Percentiles rank a stretch among this genome's conserved stretches.
Conservation (phyloP, 2,329 filamentous ascomycete genomes). For the Talaromyces marneffei region DNA sequence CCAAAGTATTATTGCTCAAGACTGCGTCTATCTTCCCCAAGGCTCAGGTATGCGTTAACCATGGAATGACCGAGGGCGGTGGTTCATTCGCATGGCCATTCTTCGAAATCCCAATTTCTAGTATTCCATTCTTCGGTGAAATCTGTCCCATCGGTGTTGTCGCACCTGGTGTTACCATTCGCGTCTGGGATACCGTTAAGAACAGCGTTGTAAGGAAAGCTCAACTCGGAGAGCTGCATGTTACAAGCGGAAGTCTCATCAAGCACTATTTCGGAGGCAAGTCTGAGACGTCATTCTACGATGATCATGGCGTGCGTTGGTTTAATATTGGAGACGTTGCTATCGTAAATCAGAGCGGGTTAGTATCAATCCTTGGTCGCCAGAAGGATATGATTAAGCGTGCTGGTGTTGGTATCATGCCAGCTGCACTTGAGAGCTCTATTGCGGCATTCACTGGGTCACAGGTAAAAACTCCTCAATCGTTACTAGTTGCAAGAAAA, state of each 20-base stretch:
- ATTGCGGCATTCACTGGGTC: neutral
- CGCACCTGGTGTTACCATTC: neutral
- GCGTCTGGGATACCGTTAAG: neutral
- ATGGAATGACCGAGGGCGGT: neutral
- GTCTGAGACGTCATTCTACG: neutral
- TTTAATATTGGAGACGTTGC: neutral
- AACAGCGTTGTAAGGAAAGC: neutral
- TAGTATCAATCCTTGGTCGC: neutral
- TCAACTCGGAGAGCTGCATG: neutral
- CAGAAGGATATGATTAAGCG: neutral
- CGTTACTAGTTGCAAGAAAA: neutral
- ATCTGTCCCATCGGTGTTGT: neutral
- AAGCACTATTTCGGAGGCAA: neutral
- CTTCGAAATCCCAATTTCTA: neutral
- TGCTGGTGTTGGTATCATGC: neutral
- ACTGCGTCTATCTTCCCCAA: neutral
- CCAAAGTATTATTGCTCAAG: neutral
- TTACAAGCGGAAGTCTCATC: neutral
- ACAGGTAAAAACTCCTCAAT: neutral
- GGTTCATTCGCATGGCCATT: neutral
- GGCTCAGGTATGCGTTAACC: neutral
- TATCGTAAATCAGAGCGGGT: neutral
- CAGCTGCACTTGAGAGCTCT: neutral
- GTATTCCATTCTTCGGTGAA: slow-evolving; percentile 1
- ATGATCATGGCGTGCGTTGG: neutral